Base-by-base conservation (phyloP, 73 alveolate genomes). In the Uronychia setigera region DNA sequence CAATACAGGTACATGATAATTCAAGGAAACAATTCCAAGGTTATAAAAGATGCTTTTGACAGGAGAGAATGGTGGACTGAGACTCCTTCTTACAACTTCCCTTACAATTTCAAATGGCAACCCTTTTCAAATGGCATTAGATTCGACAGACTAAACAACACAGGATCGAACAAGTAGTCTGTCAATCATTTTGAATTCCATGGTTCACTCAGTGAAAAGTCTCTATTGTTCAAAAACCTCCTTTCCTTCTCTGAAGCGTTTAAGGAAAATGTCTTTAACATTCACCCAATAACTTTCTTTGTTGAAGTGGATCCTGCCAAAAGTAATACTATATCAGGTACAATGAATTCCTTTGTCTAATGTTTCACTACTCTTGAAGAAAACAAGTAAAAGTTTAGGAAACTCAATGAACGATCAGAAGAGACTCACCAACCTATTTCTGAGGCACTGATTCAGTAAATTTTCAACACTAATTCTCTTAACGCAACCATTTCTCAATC, bases 111-210 rank as follows among this genome's bases (percentile, higher is more conserved):
- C 83, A 96, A 93, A 86, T 96, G 99, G 98, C 94, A 90, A 81
- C 98, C 97, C 60, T 74, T 92, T 0, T 90, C 97, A 34, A 67
- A 78, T 58, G 97, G 97, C 33, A 87, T 94, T 30, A 96, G 92
- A 79, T 96, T 93, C 92, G 95, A 92, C 58, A 32, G 89, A 79
- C 88, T 96, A 32, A 85, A 92, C 76, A 32, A 83, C 30, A 0
- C 29, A 25, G 91, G 93, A 13, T 81, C 83, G 32, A 76, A 32
- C 27, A 95, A 88, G 58, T 92, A 95, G 86, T 60, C 95, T 27
- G 98, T 98, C 26, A 98, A 98, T 87, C 99, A 98, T 88, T 98
- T 94, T 85, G 99, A 98, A 82, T 96, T 93, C 91, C 99, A 98
- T 91, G 84, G 88, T 25, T 85, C 93, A 46, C 85, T 98, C 31